Evolutionary conservation across 345 rosid genomes (phyloP).

Genomic region (Euphorbia pulcherrima): DNA sequence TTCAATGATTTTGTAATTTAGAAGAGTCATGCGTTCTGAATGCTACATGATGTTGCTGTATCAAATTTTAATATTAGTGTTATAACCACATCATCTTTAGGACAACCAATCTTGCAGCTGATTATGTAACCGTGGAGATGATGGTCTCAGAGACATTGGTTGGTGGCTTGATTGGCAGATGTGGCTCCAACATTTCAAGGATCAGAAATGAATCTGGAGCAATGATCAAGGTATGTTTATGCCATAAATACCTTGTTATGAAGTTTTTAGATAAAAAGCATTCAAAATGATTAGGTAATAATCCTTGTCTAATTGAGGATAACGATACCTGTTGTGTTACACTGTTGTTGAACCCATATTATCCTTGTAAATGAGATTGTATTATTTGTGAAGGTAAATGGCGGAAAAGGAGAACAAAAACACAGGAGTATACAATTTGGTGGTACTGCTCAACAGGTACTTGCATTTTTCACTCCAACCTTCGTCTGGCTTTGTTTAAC

Average conservation of each 20-base stretch:
- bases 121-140: slow-evolving; percentile 56
- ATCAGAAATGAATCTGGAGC: slow-evolving; percentile 68
- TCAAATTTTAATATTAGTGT: slow-evolving; percentile 45
- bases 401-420: slow-evolving; percentile 58
- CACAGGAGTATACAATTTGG: slow-evolving; percentile 60
- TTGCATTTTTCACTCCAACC: neutral
- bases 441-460: slow-evolving; percentile 62
- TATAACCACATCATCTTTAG: slow-evolving; percentile 56
- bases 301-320: neutral
- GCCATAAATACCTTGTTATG: neutral
- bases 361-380: neutral
- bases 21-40: slow-evolving; percentile 10
- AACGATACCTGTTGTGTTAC: neutral
- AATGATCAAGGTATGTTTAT: slow-evolving; percentile 42
- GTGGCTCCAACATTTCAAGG: slow-evolving; percentile 64
- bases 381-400: slow-evolving; percentile 40
- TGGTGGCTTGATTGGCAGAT: slow-evolving; percentile 60
- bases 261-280: neutral
- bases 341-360: neutral
- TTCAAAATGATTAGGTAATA: neutral
- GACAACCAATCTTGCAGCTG: slow-evolving; percentile 74
- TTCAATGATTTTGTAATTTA: slow-evolving; percentile 15
- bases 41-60: slow-evolving; percentile 30
- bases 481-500: neutral
- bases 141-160: slow-evolving; percentile 53